phyloP scores from a whole-genome alignment of 2,329 filamentous ascomycete genomes.

The Aspergillus aculeatus region DNA sequence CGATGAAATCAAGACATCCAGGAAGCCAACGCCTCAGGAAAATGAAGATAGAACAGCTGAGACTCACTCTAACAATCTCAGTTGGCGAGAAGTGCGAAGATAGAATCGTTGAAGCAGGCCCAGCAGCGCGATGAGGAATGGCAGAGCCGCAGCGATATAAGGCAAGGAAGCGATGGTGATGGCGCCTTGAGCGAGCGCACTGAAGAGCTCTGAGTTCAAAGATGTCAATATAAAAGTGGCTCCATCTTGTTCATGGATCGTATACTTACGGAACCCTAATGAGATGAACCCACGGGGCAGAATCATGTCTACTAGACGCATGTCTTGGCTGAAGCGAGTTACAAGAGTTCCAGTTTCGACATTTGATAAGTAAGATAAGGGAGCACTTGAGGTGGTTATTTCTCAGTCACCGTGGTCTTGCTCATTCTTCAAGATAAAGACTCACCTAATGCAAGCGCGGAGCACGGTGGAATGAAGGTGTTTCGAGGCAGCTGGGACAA shows the following conservation, averaged over 20 bases:
- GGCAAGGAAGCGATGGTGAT: slow-evolving; percentile 14
- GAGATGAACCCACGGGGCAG: slow-evolving; percentile 26
- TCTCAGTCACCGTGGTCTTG: too few species aligned
- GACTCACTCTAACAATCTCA: slow-evolving; percentile 16
- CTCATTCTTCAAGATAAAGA: too few species aligned
- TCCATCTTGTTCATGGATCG: too few species aligned
- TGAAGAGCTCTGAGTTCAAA: too few species aligned
- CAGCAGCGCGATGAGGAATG: slow-evolving; percentile 10
- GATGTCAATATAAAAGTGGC: too few species aligned
- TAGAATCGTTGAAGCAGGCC: slow-evolving; percentile 20
- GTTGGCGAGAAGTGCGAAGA: slow-evolving; percentile 19
- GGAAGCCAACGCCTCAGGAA: too few species aligned
- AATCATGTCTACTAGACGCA: slow-evolving; percentile 46
- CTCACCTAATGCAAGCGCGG: background rate
- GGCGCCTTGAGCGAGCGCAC: slow-evolving; percentile 5
- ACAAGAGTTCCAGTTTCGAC: slow-evolving; percentile 44
- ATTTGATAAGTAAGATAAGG: slow-evolving; percentile 44
- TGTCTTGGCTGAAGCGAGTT: slow-evolving; percentile 45
- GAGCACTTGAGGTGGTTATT: slow-evolving; percentile 22
- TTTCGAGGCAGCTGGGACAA: slow-evolving; percentile 19
- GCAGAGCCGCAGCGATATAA: slow-evolving; percentile 16
- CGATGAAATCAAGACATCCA: too few species aligned
- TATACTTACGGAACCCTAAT: too few species aligned
- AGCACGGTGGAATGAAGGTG: slow-evolving; percentile 25
- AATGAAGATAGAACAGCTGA: too few species aligned